These are phyloP conservation scores for Colletotrichum neosansevieriae DNA, from an alignment of 2,329 filamentous ascomycete species.

Conservation along the genomic window DNA sequence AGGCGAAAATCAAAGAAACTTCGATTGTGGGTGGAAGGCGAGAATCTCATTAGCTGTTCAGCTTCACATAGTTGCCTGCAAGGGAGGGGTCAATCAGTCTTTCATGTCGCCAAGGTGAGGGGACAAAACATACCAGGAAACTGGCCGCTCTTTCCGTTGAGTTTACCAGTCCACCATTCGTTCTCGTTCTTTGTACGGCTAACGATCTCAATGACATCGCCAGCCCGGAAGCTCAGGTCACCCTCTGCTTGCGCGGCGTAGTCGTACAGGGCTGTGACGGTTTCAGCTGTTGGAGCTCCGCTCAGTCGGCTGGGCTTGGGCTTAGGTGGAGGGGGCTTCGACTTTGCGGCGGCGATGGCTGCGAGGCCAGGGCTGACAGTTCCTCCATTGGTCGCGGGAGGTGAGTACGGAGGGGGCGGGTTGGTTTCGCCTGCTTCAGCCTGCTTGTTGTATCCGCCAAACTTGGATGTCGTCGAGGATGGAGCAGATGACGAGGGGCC, in stretches of 20 bases:
- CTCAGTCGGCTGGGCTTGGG: slow-evolving; percentile 84
- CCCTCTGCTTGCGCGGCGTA: slow-evolving; percentile 96
- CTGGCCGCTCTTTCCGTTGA: slow-evolving; percentile 85
- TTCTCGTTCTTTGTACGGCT: slow-evolving; percentile 88
- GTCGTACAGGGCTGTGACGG: slow-evolving; percentile 91
- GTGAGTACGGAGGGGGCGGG: slow-evolving; percentile 80
- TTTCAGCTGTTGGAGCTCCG: slow-evolving; percentile 75
- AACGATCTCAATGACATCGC: slow-evolving; percentile 91
- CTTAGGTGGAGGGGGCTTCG: slow-evolving; percentile 79
- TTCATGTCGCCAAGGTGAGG: background rate
- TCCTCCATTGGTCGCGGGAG: slow-evolving; percentile 49
- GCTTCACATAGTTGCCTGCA: slow-evolving; percentile 64
- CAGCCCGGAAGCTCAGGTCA: slow-evolving; percentile 89
- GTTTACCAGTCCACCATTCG: slow-evolving; percentile 94
- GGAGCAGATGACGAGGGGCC: slow-evolving; percentile 54
- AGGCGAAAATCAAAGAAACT: slow-evolving; percentile 16
- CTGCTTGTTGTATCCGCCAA: slow-evolving; percentile 51
- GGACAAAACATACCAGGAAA: slow-evolving; percentile 79
- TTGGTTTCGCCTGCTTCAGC: slow-evolving; percentile 61
- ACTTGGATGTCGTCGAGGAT: slow-evolving; percentile 45
- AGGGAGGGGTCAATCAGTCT: slow-evolving; percentile 43
- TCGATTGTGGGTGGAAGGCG: slow-evolving; percentile 11
- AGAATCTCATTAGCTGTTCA: slow-evolving; percentile 47
- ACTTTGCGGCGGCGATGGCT: slow-evolving; percentile 64
- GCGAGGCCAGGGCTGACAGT: slow-evolving; percentile 55